phyloP scores from a whole-genome alignment of 768 basidiomycete species.

The Termitomyces sp. region DNA sequence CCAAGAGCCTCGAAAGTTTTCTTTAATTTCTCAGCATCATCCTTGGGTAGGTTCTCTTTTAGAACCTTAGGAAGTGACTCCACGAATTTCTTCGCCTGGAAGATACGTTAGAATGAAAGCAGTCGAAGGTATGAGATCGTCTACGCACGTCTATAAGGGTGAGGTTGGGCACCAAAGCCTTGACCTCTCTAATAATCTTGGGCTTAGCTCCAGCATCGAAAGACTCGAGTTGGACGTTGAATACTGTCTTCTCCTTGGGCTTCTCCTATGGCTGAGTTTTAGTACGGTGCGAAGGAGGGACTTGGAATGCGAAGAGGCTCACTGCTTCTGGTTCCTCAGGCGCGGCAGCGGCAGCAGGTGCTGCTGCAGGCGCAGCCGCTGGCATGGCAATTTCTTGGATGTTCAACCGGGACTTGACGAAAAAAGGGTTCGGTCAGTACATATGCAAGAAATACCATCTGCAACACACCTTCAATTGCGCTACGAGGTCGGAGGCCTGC shows the following conservation, averaged over 20 bases:
- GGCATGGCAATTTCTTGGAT: conserved; percentile 98
- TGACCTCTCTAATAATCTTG: conserved; percentile 97
- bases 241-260: conserved; percentile 98
- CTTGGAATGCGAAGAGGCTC: conserved; percentile 16
- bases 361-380: conserved; percentile 55
- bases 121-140: neutral
- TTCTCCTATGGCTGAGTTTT: conserved; percentile 55
- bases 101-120: conserved; percentile 4
- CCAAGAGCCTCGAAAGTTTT: conserved; percentile 87
- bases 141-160: conserved; percentile 90
- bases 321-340: conserved; percentile 68
- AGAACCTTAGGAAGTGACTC: conserved; percentile 89
- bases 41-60: conserved; percentile 94
- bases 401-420: conserved; percentile 77
- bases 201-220: conserved; percentile 91
- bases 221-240: conserved; percentile 91
- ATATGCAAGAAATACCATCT: neutral
- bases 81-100: conserved; percentile 97
- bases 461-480: conserved; percentile 73
- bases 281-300: neutral
- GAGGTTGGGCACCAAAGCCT: conserved; percentile 91
- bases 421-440: neutral
- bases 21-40: conserved; percentile 96
- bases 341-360: conserved; percentile 47
- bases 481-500: conserved; percentile 93